These are phyloP conservation scores for Coniochaeta sp. DNA, from an alignment of 2,329 filamentous ascomycete species.

Conservation along the genomic window DNA sequence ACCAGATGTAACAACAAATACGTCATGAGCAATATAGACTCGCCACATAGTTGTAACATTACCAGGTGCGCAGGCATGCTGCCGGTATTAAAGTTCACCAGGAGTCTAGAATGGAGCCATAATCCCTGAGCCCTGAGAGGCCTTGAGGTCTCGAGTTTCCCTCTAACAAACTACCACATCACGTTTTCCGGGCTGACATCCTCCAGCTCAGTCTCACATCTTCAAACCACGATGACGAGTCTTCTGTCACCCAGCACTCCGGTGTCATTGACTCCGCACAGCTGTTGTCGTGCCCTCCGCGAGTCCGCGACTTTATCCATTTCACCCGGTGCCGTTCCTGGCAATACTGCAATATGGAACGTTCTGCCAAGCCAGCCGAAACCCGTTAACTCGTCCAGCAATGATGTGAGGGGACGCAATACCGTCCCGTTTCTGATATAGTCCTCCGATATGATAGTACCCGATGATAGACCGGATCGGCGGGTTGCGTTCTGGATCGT, in stretches of 20 bases:
- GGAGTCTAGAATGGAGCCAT: background rate
- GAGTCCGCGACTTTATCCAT: constrained; percentile 1
- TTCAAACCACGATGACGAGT: background rate
- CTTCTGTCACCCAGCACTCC: background rate
- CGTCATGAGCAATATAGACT: background rate
- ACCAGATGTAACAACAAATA: no score
- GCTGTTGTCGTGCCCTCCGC: background rate
- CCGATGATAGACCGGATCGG: background rate
- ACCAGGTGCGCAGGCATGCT: background rate
- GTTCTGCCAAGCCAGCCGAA: background rate
- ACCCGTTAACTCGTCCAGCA: background rate
- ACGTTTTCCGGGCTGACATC: background rate
- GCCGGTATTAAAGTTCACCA: background rate
- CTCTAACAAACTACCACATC: background rate
- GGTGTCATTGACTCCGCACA: background rate
- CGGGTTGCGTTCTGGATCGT: constrained; percentile 1
- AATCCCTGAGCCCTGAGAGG: background rate
- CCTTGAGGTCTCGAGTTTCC: background rate
- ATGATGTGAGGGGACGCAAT: background rate
- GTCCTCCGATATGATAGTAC: background rate
- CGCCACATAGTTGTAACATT: background rate
- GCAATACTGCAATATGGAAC: background rate
- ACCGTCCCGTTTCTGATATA: constrained; percentile 2
- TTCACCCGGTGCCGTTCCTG: background rate
- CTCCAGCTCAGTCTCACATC: background rate